A percentile compares a stretch with the other conserved stretches of the same genome.
These are phyloP conservation scores for Grosmannia penicillata DNA, from an alignment of 2,329 filamentous ascomycete species.

Conservation along the genomic window DNA sequence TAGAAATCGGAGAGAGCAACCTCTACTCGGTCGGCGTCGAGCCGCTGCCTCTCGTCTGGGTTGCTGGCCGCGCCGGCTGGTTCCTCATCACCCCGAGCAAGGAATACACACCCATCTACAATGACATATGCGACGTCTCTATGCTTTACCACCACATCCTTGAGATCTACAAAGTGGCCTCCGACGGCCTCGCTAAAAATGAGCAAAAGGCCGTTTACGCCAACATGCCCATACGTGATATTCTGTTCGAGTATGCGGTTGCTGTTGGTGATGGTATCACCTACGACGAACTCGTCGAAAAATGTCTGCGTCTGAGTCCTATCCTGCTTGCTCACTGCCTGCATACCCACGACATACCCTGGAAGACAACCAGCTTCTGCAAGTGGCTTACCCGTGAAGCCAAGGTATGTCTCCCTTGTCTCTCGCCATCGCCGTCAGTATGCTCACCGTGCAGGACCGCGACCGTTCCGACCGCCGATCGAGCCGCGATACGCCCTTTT, in stretches of 20 bases:
- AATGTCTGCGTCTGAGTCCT: slow-evolving; percentile 31
- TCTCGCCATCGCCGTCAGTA: neutral
- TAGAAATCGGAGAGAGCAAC: slow-evolving; percentile 38
- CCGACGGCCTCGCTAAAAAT: slow-evolving; percentile 18
- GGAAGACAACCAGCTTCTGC: slow-evolving; percentile 31
- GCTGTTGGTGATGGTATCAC: slow-evolving; percentile 36
- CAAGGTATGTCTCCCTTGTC: slow-evolving; percentile 17
- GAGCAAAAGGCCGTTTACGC: slow-evolving; percentile 16
- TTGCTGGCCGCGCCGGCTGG: slow-evolving; percentile 49
- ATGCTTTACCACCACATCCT: slow-evolving; percentile 48
- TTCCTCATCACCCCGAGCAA: slow-evolving; percentile 48
- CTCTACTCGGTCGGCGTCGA: slow-evolving; percentile 41
- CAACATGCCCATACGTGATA: slow-evolving; percentile 15
- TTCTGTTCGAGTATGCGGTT: slow-evolving; percentile 33
- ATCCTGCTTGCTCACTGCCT: slow-evolving; percentile 39
- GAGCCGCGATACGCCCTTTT: slow-evolving; percentile 2
- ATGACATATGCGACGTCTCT: slow-evolving; percentile 47
- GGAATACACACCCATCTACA: slow-evolving; percentile 39
- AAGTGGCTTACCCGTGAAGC: slow-evolving; percentile 29
- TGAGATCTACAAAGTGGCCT: slow-evolving; percentile 32
- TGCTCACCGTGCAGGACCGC: slow-evolving; percentile 1
- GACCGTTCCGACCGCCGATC: slow-evolving; percentile 5
- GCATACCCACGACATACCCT: slow-evolving; percentile 24
- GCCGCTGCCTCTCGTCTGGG: slow-evolving; percentile 47
- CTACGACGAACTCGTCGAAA: slow-evolving; percentile 29